phyloP scores from a whole-genome alignment of 192 early-diverging fungal genomes.

The Spinellus fusiger region DNA sequence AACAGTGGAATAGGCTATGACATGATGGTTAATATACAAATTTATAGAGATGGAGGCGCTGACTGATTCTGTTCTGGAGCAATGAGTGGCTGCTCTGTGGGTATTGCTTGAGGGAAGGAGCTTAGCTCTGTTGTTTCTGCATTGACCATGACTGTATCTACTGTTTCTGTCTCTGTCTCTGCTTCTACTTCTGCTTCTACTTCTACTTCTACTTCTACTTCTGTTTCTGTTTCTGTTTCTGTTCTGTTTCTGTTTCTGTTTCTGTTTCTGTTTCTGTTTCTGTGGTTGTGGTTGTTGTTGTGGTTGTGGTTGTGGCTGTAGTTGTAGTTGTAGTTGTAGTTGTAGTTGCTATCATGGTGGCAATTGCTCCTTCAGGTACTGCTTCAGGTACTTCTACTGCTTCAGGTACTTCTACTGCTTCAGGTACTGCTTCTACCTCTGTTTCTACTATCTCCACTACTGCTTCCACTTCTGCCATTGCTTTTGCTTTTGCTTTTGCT shows the following conservation, averaged over 20 bases:
- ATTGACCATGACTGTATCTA: too few species aligned
- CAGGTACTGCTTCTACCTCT: not conserved
- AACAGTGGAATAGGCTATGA: not conserved
- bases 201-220: too few species aligned
- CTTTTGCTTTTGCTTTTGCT: not conserved
- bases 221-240: not conserved
- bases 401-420: not conserved
- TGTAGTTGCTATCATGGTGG: constrained; percentile 5
- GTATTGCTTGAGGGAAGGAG: too few species aligned
- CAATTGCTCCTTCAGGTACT: not conserved
- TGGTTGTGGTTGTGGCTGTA: not conserved
- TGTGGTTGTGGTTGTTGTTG: not conserved
- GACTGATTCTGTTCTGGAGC: too few species aligned
- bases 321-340: constrained; percentile 12
- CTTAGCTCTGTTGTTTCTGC: too few species aligned
- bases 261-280: not conserved
- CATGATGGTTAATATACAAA: not conserved
- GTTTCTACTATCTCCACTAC: not conserved
- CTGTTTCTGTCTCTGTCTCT: too few species aligned
- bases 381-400: constrained; percentile 1
- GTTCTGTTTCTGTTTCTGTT: not conserved
- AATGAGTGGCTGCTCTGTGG: too few species aligned
- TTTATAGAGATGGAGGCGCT: too few species aligned
- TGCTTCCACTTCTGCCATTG: not conserved
- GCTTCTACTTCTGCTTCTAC: too few species aligned